Base-by-base conservation (phyloP, 179 eudicot species). In the Gypsophila paniculata region DNA sequence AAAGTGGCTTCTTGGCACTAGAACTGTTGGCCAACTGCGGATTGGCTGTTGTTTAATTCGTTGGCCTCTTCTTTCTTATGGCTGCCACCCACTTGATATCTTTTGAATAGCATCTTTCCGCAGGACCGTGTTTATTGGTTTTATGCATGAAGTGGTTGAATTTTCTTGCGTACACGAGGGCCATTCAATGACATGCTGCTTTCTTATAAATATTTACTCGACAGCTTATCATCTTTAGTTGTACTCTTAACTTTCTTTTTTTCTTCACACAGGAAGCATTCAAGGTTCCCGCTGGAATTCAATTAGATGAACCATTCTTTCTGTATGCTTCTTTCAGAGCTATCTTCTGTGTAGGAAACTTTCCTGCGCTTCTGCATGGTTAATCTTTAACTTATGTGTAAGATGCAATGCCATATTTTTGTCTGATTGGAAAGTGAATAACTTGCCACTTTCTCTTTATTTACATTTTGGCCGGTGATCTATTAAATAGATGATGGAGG, bases 131-230 rank as follows among this genome's bases (percentile, higher is more conserved):
- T 65, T 39, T 44, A 6, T 44, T 65, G 34, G 6, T 65, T 65
- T 48, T 65, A 26, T 44, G 69, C 34, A 42, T 64, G 68, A 38
- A 64, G n/a, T 39, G 26, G 39, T 42, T 63, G 48, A 63, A 63
- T 63, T 22, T 63, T 36, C 62, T 23, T 19, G 29, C 11, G 29
- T 38, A 34, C 49, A 18, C n/a, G 68, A 38, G 25, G 22, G 25
- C 68, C 51, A 38, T 64, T 64, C 39, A n/a, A 38, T 64, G 51
- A 63, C 51, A n/a, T 19, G 15, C 68, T 38, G 17, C 29, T 64
- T 48, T 8, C 7, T 63, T 63, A 18, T 36, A 34, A 18, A 39
- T 65, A 18, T 42, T 39, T 22, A 65, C 52, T 42, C 23, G 26
- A 39, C 51, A 44, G 52, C 11, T 42, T 65, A 44, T 65, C 34